Evolutionary conservation across 106 monocot species (phyloP).

Genomic region (Chionographis japonica): DNA sequence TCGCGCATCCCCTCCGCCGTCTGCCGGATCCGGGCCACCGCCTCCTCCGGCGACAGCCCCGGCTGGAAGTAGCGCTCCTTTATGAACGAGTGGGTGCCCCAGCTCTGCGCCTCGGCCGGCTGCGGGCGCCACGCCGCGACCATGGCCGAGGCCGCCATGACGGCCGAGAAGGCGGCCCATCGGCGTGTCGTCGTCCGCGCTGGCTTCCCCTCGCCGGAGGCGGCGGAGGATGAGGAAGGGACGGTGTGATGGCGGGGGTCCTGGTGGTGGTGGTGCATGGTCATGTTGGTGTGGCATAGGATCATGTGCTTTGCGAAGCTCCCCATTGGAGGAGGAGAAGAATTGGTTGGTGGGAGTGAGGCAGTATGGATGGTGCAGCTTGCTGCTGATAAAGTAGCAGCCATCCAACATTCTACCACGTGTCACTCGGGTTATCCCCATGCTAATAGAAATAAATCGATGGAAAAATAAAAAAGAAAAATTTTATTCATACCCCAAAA

Average conservation of each 20-base stretch:
- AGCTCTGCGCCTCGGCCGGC: slow-evolving; percentile 20
- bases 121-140: neutral
- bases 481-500: no score
- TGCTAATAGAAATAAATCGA: no score
- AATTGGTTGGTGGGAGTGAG: no score
- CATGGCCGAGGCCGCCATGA: neutral
- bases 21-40: slow-evolving; percentile 71
- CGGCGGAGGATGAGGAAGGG: neutral
- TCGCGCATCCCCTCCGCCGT: slow-evolving; percentile 70
- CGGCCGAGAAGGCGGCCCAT: neutral
- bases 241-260: neutral
- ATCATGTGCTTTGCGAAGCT: slow-evolving; percentile 42
- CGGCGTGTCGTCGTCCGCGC: no score
- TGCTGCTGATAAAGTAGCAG: no score
- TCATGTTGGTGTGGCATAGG: slow-evolving; percentile 14
- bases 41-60: slow-evolving; percentile 66
- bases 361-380: no score
- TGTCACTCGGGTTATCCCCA: no score
- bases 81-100: slow-evolving; percentile 72
- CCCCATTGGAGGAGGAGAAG: slow-evolving; percentile 37
- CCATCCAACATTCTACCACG: no score
- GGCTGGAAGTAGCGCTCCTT: slow-evolving; percentile 76
- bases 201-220: neutral
- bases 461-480: no score
- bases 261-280: neutral